A percentile compares a stretch with the other conserved stretches of the same genome.
Evolutionary conservation across 305 asterid genomes (phyloP).

Genomic region (Fraxinus velutina): DNA sequence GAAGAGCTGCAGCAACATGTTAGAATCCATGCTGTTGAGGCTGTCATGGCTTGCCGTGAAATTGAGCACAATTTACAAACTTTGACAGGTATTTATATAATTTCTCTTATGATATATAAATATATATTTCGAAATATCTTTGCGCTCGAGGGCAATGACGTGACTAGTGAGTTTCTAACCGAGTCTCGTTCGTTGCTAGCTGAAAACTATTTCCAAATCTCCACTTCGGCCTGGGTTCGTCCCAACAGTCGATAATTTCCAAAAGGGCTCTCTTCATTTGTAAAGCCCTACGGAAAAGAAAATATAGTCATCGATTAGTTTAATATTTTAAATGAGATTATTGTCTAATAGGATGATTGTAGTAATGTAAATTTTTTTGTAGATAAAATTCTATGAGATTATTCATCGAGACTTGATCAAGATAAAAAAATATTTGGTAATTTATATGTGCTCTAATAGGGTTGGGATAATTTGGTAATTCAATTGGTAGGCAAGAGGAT

Average conservation of each 20-base stretch:
- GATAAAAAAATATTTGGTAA: not conserved
- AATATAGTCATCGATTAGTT: not conserved
- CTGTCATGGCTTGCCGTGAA: slow-evolving; percentile 97
- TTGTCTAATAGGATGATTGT: not conserved
- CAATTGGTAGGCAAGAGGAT: slow-evolving; percentile 41
- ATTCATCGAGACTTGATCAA: no score
- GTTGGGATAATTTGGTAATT: not conserved
- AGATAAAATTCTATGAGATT: no score
- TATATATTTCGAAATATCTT: not conserved
- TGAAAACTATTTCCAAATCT: not conserved
- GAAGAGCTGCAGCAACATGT: slow-evolving; percentile 97
- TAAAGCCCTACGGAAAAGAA: not conserved
- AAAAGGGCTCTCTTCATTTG: not conserved
- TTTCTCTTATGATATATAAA: not conserved
- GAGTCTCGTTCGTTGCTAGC: not conserved
- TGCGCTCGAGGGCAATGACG: not conserved
- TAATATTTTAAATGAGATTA: no score
- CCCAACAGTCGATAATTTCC: not conserved
- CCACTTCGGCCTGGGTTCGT: not conserved
- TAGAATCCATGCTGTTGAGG: slow-evolving; percentile 94
- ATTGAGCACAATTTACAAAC: slow-evolving; percentile 78
- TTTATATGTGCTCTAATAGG: slow-evolving; percentile 5
- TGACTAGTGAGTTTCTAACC: no score
- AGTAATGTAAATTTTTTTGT: not conserved
- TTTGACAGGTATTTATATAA: slow-evolving; percentile 54